Base-by-base conservation (phyloP, 192 early-diverging fungal genomes). In the Funneliformis mosseae region DNA sequence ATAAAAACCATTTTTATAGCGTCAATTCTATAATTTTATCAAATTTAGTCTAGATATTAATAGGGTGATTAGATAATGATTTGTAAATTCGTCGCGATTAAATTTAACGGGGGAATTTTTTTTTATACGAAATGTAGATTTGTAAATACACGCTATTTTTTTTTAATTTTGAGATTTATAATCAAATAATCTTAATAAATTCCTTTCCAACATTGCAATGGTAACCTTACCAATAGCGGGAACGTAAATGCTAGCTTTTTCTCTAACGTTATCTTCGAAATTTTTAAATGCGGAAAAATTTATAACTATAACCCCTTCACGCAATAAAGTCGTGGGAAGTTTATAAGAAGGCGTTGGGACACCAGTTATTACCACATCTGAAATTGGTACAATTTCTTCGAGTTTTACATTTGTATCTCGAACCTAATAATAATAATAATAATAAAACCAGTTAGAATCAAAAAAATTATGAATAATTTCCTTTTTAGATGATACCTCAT, bases 281-380 rank as follows among this genome's bases (percentile, higher is more conserved):
- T 99, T 99, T 78, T 94, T 93, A 78, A 90, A 92, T n/a, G 94
- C 94, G 23, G 96, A 96, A 86, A 99, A 98, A 90, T 99, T 99
- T 83, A 99, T 94, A 2, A 96, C 96, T 70, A 98, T 88, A 21
- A 97, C 98, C 55, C 98, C 98, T n/a, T 96, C 96, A 86, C 97
- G 97, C 43, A 99, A 90, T 82, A 92, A 81, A n/a, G 80, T 45
- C 27, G 96, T 94, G 27, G 94, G 91, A 78, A 99, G 84, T 87
- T 97, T 97, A 90, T 96, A 99, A 8, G 88, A 88, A 11, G 93
- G 87, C 14, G 91, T 85, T 7, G 98, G 98, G 16, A 99, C 98
- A 67, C 98, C 98, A 4, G 97, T 97, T 83, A 99, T 98, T 18
- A 99, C 98, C 6, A 98, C 96, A 80, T 99, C 98, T 9, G 93